phyloP scores from a whole-genome alignment of 352 stramenopile genomes.

The Pilasporangium apinafurcum region DNA sequence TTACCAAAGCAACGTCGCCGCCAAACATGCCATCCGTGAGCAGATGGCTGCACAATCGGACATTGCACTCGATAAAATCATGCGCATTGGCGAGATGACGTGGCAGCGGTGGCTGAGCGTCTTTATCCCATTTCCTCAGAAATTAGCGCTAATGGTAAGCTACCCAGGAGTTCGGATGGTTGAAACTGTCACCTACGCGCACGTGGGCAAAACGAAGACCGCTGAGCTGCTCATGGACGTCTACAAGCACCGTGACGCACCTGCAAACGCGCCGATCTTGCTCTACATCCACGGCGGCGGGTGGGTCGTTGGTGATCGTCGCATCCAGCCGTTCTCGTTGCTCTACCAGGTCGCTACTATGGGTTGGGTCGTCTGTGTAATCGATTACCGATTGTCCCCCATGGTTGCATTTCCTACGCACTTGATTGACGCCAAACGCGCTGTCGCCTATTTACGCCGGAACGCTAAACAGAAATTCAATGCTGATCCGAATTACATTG shows the following conservation, averaged over 20 bases:
- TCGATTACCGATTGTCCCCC: constrained; percentile 72
- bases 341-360: constrained; percentile 52
- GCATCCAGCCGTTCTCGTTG: constrained; percentile 36
- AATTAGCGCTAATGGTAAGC: constrained; percentile 34
- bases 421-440: constrained; percentile 64
- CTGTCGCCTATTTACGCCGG: constrained; percentile 56
- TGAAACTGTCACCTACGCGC: constrained; percentile 51
- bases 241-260: constrained; percentile 46
- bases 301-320: constrained; percentile 57
- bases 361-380: constrained; percentile 68
- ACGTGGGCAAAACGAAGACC: constrained; percentile 60
- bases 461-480: constrained; percentile 35
- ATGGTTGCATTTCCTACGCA: constrained; percentile 62
- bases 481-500: constrained; percentile 59
- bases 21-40: constrained; percentile 34
- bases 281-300: constrained; percentile 78
- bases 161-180: constrained; percentile 46
- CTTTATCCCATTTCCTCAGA: constrained; percentile 49
- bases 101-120: constrained; percentile 49
- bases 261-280: constrained; percentile 57
- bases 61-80: constrained; percentile 17
- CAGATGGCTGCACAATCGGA: constrained; percentile 23
- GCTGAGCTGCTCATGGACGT: constrained; percentile 65
- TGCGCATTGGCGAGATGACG: constrained; percentile 36
- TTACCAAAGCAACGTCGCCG: constrained; percentile 35